phyloP scores from a whole-genome alignment of 345 rosid species.

The Hibiscus tridactylites region DNA sequence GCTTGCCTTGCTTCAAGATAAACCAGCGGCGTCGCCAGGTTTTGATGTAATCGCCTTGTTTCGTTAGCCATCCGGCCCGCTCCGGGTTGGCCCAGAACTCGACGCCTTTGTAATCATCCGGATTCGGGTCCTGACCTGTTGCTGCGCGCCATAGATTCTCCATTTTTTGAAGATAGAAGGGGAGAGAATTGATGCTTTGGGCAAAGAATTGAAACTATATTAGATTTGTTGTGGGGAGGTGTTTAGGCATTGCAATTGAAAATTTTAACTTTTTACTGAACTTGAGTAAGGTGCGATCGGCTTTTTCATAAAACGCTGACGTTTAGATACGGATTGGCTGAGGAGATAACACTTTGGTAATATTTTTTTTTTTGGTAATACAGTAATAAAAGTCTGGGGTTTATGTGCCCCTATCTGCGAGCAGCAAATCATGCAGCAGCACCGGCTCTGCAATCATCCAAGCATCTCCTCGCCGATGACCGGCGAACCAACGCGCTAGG shows the following conservation, averaged over 20 bases:
- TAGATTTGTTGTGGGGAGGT: background rate
- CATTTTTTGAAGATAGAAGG: conserved; percentile 14
- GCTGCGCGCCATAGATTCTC: conserved; percentile 15
- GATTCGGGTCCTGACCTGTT: conserved; percentile 35
- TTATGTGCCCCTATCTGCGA: no score
- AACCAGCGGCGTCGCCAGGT: conserved; percentile 95
- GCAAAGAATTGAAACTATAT: background rate
- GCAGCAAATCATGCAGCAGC: no score
- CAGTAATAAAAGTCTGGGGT: no score
- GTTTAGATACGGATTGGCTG: background rate
- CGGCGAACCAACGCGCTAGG: no score
- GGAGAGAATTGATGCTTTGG: background rate
- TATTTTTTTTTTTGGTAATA: no score
- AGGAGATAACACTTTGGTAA: background rate
- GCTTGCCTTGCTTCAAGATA: conserved; percentile 70
- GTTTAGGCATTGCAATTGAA: background rate
- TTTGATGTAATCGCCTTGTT: conserved; percentile 79
- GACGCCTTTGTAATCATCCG: conserved; percentile 50
- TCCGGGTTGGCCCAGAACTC: conserved; percentile 72
- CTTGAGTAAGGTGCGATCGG: background rate
- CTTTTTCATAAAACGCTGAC: background rate
- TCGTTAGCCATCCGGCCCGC: conserved; percentile 67
- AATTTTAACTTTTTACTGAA: background rate
- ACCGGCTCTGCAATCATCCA: no score
- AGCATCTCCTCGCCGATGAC: no score